phyloP scores from a whole-genome alignment of 345 rosid species.

The Arabidopsis suecica region DNA sequence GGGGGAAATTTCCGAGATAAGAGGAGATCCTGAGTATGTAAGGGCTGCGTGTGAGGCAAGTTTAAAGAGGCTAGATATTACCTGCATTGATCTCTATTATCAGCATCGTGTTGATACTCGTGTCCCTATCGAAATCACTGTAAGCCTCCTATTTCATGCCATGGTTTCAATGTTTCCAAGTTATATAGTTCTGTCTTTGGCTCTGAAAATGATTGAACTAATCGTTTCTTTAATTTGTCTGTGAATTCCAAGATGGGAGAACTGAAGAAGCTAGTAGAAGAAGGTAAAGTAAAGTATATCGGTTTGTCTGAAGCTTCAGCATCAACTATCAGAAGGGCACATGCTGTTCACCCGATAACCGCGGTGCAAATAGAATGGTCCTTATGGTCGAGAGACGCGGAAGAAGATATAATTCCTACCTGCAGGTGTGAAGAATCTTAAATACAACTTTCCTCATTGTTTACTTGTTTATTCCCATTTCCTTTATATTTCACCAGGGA shows the following conservation, averaged over 20 bases:
- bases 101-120: constrained; percentile 61
- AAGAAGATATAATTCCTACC: constrained; percentile 56
- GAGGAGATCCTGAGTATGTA: constrained; percentile 57
- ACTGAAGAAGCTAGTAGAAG: constrained; percentile 73
- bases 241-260: constrained; percentile 50
- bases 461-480: too few species aligned
- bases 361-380: constrained; percentile 78
- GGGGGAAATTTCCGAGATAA: constrained; percentile 36
- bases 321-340: constrained; percentile 79
- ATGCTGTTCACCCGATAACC: constrained; percentile 74
- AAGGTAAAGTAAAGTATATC: constrained; percentile 71
- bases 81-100: constrained; percentile 65
- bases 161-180: background rate
- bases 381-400: constrained; percentile 74
- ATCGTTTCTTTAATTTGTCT: background rate
- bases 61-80: constrained; percentile 56
- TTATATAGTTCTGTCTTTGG: background rate
- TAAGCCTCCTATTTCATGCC: constrained; percentile 7
- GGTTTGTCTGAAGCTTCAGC: constrained; percentile 81
- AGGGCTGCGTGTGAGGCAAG: constrained; percentile 64
- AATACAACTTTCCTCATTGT: too few species aligned
- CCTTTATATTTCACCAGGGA: constrained; percentile 47
- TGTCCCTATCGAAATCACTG: constrained; percentile 63
- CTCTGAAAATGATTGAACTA: background rate
- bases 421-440: constrained; percentile 21